Evolutionary conservation across 495 filamentous ascomycete genomes (phyloP).

Genomic region (Penicillium cosmopolitanum): DNA sequence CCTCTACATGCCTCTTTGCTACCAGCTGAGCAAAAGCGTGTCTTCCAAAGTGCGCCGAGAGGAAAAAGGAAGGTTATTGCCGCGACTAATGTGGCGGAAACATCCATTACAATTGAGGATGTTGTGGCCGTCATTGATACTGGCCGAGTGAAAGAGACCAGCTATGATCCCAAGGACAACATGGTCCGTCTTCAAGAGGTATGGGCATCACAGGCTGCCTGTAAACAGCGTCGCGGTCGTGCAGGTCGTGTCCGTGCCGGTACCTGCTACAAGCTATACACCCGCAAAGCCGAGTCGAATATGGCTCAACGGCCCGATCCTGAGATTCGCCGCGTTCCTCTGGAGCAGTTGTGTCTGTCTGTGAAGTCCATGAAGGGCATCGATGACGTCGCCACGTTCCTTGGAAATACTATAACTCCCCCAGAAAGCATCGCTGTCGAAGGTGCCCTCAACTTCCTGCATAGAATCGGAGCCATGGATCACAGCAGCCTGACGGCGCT

Average conservation of each 20-base stretch:
- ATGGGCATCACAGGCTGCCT: slow-evolving; percentile 93
- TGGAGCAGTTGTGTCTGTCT: slow-evolving; percentile 92
- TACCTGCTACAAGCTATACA: slow-evolving; percentile 95
- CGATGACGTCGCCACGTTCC: slow-evolving; percentile 74
- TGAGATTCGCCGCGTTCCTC: slow-evolving; percentile 87
- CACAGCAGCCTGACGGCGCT: slow-evolving; percentile 85
- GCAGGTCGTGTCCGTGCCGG: slow-evolving; percentile 91
- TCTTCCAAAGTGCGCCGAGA: slow-evolving; percentile 75
- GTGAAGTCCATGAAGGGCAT: slow-evolving; percentile 91
- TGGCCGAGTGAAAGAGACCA: slow-evolving; percentile 94
- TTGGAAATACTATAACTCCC: slow-evolving; percentile 85
- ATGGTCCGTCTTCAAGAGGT: slow-evolving; percentile 93
- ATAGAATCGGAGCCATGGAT: slow-evolving; percentile 85
- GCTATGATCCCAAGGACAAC: slow-evolving; percentile 88
- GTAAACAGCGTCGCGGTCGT: slow-evolving; percentile 94
- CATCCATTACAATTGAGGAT: slow-evolving; percentile 97
- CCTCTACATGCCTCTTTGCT: slow-evolving; percentile 92
- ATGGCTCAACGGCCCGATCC: slow-evolving; percentile 93
- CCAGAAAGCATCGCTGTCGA: slow-evolving; percentile 84
- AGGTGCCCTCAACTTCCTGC: slow-evolving; percentile 75
- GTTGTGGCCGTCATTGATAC: slow-evolving; percentile 96
- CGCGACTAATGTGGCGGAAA: slow-evolving; percentile 96
- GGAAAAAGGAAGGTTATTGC: slow-evolving; percentile 91
- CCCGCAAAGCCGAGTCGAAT: slow-evolving; percentile 75
- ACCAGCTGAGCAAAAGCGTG: slow-evolving; percentile 80